Base-by-base conservation (phyloP, 495 filamentous ascomycete genomes). In the Aspergillus sclerotioniger region DNA sequence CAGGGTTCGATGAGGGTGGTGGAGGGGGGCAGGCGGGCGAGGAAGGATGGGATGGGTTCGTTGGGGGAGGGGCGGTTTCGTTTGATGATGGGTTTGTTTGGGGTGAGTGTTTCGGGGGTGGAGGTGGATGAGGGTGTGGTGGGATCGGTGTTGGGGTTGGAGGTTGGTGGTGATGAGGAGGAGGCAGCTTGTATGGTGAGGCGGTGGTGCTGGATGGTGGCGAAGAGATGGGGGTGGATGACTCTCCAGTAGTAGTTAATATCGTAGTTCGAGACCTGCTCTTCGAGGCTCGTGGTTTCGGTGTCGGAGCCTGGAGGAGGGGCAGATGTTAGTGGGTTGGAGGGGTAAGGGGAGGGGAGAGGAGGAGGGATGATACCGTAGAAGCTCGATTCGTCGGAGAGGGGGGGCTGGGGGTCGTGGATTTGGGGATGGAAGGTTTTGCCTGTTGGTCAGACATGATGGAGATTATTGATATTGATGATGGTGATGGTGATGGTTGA, bases 301-400 rank as follows among this genome's bases (percentile, higher is more conserved):
- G 79, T 65, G n/a, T 80, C 79, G 51, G 80, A 78, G 58, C 84
- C 86, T 89, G 58, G 28, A 3, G 50, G 44, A 49, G 69, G 44
- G n/a, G n/a, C n/a, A n/a, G n/a, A n/a, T 39, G 31, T 47, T 47
- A 53, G 37, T 0, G 44, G 17, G 20, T 45, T 16, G 31, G 25
- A 9, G 20, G 15, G 31, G 35, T 13, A 8, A 25, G 49, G 47
- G 48, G 2, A 31, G 21, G 32, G 0, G 12, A 10, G 43, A 57
- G 54, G 25, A 25, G 25, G 25, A 5, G 25, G 25, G 25, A 25
- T 25, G 25, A 5, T 72, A 83, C 87, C 87, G 59, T 90, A 90
- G 71, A 90, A 90, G 59, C 87, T 87, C 5, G 87, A 90, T 33
- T 90, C 85, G 41, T 85, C 85, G n/a, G 83, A 86, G 54, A 87